Evolutionary conservation across 768 basidiomycete genomes (phyloP).

Genomic region (Termitomyces sp.): DNA sequence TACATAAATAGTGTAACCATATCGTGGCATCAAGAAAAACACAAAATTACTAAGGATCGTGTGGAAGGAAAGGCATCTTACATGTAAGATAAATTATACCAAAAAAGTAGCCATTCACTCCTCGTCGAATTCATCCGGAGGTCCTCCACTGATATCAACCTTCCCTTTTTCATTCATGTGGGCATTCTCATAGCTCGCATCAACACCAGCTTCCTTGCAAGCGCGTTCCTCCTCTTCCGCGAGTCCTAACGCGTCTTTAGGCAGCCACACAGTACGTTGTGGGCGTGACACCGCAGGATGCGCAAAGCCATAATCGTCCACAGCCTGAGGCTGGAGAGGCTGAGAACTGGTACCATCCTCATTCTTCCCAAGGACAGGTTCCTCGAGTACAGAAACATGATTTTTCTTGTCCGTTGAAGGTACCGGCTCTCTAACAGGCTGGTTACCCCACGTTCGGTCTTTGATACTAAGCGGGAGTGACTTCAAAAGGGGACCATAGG

Average conservation of each 20-base stretch:
- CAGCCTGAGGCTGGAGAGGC: not conserved
- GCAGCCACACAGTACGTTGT: constrained; percentile 82
- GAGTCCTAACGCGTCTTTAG: constrained; percentile 64
- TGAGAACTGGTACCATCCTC: constrained; percentile 5
- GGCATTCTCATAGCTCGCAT: constrained; percentile 42
- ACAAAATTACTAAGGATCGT: not conserved
- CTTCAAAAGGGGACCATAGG: constrained; percentile 72
- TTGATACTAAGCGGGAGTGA: constrained; percentile 78
- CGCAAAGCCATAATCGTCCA: constrained; percentile 66
- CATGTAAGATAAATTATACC: not conserved
- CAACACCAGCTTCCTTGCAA: constrained; percentile 47
- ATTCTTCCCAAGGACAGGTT: not conserved
- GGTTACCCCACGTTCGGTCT: constrained; percentile 48
- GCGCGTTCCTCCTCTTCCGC: constrained; percentile 54
- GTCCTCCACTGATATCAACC: constrained; percentile 43
- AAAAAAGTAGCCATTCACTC: not conserved
- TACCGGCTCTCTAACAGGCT: not conserved
- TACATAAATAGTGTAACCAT: not conserved
- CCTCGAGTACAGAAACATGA: not conserved
- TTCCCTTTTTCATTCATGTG: constrained; percentile 57
- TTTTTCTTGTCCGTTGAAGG: not conserved
- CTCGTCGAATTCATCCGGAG: constrained; percentile 17
- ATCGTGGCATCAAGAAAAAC: not conserved
- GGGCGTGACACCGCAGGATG: constrained; percentile 78
- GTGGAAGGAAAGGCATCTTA: not conserved